A percentile compares a stretch with the other conserved stretches of the same genome.
Evolutionary conservation across 2,329 filamentous ascomycete species (phyloP).

Genomic region (Pestalotiopsis sp.): DNA sequence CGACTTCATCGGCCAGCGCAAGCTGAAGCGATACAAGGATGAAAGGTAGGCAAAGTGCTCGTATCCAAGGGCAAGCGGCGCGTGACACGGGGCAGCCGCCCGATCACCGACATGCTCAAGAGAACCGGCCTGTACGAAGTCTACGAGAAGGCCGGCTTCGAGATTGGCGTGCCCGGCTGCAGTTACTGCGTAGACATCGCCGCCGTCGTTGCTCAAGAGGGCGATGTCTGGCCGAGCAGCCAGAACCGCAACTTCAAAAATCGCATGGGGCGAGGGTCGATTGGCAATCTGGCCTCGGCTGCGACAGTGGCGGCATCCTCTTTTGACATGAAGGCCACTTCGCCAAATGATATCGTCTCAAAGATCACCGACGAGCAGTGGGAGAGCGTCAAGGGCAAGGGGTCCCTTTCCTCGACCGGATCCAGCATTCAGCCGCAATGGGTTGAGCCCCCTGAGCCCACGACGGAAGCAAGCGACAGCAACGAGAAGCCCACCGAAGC

Average conservation of each 20-base stretch:
- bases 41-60: slow-evolving; percentile 29
- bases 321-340: slow-evolving; percentile 42
- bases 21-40: slow-evolving; percentile 31
- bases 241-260: slow-evolving; percentile 49
- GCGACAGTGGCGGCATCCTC: slow-evolving; percentile 46
- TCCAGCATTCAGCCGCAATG: slow-evolving; percentile 11
- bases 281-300: slow-evolving; percentile 45
- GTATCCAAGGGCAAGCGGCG: slow-evolving; percentile 34
- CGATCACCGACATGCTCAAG: slow-evolving; percentile 37
- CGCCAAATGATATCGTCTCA: slow-evolving; percentile 34
- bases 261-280: slow-evolving; percentile 40
- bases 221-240: slow-evolving; percentile 43
- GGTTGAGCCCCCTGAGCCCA: slow-evolving; percentile 14
- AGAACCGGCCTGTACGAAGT: slow-evolving; percentile 34
- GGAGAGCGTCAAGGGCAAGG: slow-evolving; percentile 19
- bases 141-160: slow-evolving; percentile 41
- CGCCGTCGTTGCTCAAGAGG: slow-evolving; percentile 38
- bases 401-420: slow-evolving; percentile 13
- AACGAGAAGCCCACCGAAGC: background rate
- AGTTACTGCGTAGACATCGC: slow-evolving; percentile 45
- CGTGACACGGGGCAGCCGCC: slow-evolving; percentile 40
- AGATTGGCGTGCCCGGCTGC: slow-evolving; percentile 41
- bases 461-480: background rate
- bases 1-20: slow-evolving; percentile 34
- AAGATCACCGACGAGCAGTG: slow-evolving; percentile 20